Conservation (phyloP, 2,329 filamentous ascomycete genomes). For the Ploettnerulaceae sp. region DNA sequence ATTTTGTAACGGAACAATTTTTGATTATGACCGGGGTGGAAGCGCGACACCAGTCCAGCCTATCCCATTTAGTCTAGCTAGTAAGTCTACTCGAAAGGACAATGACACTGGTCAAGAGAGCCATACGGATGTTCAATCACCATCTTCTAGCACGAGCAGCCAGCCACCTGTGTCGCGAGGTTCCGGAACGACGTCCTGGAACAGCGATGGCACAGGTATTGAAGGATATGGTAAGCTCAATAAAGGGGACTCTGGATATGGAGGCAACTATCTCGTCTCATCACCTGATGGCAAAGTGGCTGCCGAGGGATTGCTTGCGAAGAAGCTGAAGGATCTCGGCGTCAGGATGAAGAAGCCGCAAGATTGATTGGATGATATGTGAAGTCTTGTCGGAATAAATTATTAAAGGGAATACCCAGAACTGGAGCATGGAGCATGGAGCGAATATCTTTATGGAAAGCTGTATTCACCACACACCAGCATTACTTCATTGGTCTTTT, state of each 20-base stretch:
- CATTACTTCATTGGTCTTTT: no score
- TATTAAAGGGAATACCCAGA: constrained; percentile 27
- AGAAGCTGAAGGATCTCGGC: constrained; percentile 52
- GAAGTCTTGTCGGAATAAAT: constrained; percentile 23
- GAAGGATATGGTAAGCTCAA: constrained; percentile 61
- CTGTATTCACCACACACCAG: no score
- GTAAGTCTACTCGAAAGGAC: constrained; percentile 15
- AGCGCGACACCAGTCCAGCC: constrained; percentile 41
- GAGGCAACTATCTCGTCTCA: constrained; percentile 47
- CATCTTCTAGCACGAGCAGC: constrained; percentile 31
- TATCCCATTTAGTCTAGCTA: constrained; percentile 45
- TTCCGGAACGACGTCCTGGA: constrained; percentile 28
- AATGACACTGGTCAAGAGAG: constrained; percentile 10
- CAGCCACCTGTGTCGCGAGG: constrained; percentile 33
- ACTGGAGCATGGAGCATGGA: constrained; percentile 14
- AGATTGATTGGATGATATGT: constrained; percentile 20
- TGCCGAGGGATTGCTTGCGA: constrained; percentile 65
- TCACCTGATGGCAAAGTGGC: constrained; percentile 38
- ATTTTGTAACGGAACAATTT: constrained; percentile 22
- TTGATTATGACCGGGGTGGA: constrained; percentile 26
- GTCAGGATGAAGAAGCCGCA: constrained; percentile 20
- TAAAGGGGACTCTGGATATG: constrained; percentile 60
- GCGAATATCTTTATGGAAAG: no score
- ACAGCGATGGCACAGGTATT: constrained; percentile 28
- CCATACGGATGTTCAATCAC: constrained; percentile 33